Evolutionary conservation across 441 rosid species (phyloP).

Genomic region (Viola pubescens): DNA sequence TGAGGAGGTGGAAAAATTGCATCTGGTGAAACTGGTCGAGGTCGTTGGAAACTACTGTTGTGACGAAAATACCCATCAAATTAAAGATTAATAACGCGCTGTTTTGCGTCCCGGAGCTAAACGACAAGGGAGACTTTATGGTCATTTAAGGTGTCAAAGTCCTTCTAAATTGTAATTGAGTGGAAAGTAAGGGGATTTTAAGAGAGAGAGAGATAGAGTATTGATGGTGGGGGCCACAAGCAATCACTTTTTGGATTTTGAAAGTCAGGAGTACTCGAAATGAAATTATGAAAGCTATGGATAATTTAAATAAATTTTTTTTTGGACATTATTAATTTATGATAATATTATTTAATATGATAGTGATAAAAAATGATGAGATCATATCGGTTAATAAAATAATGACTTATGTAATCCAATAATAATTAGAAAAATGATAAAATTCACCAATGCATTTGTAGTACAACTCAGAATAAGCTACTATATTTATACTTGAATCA

Average conservation of each 20-base stretch:
- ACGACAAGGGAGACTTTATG: not conserved
- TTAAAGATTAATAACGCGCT: not conserved
- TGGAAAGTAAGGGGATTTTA: not conserved
- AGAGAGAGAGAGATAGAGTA: not conserved
- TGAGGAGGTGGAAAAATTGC: conserved; percentile 1
- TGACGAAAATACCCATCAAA: conserved; percentile 21
- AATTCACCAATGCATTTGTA: too few relatives aligned
- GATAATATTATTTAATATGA: too few relatives aligned
- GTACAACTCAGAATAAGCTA: too few relatives aligned
- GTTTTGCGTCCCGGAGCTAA: not conserved
- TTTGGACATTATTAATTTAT: too few relatives aligned
- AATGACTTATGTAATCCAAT: too few relatives aligned
- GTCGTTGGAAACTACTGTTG: not conserved
- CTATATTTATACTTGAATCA: too few relatives aligned
- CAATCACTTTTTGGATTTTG: not conserved
- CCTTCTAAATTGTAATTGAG: not conserved
- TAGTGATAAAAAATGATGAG: too few relatives aligned
- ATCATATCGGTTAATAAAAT: too few relatives aligned
- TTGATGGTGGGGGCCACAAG: conserved; percentile 1
- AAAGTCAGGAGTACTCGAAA: not conserved
- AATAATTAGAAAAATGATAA: too few relatives aligned
- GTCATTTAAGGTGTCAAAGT: too few relatives aligned
- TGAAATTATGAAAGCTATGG: not conserved
- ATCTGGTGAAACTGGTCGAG: not conserved
- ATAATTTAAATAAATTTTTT: too few relatives aligned